phyloP scores from a whole-genome alignment of 2,329 filamentous ascomycete species.

The Apiospora kogelbergensis region DNA sequence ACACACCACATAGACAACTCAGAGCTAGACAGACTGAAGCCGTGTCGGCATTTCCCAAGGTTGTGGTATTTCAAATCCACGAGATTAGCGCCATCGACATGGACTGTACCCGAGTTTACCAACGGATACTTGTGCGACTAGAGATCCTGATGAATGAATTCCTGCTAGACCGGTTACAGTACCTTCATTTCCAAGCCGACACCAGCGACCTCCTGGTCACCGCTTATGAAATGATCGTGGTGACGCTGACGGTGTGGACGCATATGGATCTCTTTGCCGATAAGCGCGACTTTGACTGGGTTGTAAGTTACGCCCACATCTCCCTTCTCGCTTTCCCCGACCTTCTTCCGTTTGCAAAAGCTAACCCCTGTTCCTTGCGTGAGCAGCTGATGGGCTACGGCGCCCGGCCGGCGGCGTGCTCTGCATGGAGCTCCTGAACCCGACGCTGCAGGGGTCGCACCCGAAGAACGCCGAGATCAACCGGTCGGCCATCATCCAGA shows the following conservation, averaged over 20 bases:
- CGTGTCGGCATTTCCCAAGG: slow-evolving; percentile 35
- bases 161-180: slow-evolving; percentile 55
- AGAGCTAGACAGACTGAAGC: neutral
- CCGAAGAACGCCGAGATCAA: slow-evolving; percentile 37
- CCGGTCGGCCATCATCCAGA: slow-evolving; percentile 49
- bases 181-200: slow-evolving; percentile 40
- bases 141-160: slow-evolving; percentile 58
- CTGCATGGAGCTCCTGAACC: slow-evolving; percentile 49
- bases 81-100: slow-evolving; percentile 35
- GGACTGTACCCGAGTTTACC: slow-evolving; percentile 36
- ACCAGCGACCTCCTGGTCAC: slow-evolving; percentile 41
- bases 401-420: slow-evolving; percentile 48
- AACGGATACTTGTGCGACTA: slow-evolving; percentile 46
- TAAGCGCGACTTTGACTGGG: slow-evolving; percentile 48
- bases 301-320: slow-evolving; percentile 34
- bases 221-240: slow-evolving; percentile 47
- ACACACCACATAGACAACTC: neutral
- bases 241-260: slow-evolving; percentile 49
- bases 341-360: no score
- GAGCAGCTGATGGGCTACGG: slow-evolving; percentile 51
- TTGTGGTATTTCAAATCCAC: slow-evolving; percentile 38
- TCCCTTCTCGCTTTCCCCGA: no score
- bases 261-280: slow-evolving; percentile 45
- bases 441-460: slow-evolving; percentile 35
- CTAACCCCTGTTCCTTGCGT: no score